Base-by-base conservation (phyloP, 768 basidiomycete genomes). In the Hypsizygus marmoreus region DNA sequence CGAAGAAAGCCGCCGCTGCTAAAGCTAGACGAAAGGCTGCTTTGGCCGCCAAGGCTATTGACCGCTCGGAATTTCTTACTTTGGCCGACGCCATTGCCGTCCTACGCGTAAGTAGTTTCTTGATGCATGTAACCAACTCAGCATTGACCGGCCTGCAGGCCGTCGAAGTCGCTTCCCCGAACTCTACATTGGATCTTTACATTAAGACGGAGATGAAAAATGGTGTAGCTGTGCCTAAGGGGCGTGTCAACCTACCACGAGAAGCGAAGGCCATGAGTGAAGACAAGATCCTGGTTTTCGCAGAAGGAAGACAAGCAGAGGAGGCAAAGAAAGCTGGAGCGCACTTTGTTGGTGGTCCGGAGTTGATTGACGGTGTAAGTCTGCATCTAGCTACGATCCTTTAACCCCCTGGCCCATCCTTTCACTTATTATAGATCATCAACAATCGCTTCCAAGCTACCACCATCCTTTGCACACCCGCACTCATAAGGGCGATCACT, bases 241-340 rank as follows among this genome's bases (percentile, higher is more conserved):
- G 97, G 3, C 88, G 93, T 51, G 83, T 94, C 40, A 85, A 79
- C 54, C 77, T 97, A 37, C 92, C 94, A 0, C 73, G 83, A 37
- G 91, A 95, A 57, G 80, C 87, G 29, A 91, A 90, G 58, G 65
- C 80, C 20, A 82, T 80, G 56, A 60, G 73, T 25, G 79, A 84
- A 56, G 88, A 90, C 49, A 83, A 79, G 44, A 84, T 98, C 43
- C 76, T 97, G n/a, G 93, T 95, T 23, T 97, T 98, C 58, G 94
- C 94, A 3, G 90, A 93, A 55, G 91, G 91, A 4, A 74, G 82
- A 45, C 75, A 79, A 40, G 91, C 87, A 13, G 88, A 91, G 14
- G 84, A 88, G 20, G 97, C 97, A 0, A 84, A 78, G 65, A 80
- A 75, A 32, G 91, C 91, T 4, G 97, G 97, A 5, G 97, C 95